Conservation (phyloP, 2,329 filamentous ascomycete genomes). For the Chaetomiaceae sp. region DNA sequence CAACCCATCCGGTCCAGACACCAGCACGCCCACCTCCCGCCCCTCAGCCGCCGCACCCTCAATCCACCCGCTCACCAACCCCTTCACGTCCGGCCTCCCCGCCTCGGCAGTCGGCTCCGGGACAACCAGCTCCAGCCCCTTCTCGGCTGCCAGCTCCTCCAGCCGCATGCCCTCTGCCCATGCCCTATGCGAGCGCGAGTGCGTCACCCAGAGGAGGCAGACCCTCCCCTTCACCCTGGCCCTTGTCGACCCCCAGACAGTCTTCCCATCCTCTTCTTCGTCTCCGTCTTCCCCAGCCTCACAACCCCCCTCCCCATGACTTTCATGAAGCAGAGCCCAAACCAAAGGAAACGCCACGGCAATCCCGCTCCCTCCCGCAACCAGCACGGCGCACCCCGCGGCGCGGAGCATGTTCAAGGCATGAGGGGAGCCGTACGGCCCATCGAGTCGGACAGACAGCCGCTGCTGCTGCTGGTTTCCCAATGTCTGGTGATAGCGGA, state of each 20-base stretch:
- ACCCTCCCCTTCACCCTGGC: conserved; percentile 36
- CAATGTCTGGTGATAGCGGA: conserved; percentile 48
- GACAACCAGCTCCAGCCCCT: conserved; percentile 49
- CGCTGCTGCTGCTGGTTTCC: conserved; percentile 26
- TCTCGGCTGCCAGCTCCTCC: conserved; percentile 42
- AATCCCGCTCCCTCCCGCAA: conserved; percentile 62
- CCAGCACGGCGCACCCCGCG: conserved; percentile 47
- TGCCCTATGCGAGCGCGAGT: conserved; percentile 45
- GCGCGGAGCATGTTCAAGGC: conserved; percentile 49
- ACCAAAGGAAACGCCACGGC: conserved; percentile 59
- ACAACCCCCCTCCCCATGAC: background rate
- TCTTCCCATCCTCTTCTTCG: background rate
- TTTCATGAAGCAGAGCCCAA: conserved; percentile 43
- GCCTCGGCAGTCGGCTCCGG: conserved; percentile 50
- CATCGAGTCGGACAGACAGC: conserved; percentile 52
- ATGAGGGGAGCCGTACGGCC: conserved; percentile 58
- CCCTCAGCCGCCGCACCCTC: conserved; percentile 24
- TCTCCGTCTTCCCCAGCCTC: background rate
- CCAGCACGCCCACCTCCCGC: conserved; percentile 47
- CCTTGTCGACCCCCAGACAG: background rate
- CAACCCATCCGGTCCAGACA: conserved; percentile 59
- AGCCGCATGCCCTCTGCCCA: conserved; percentile 52
- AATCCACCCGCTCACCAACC: conserved; percentile 39
- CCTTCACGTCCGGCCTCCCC: conserved; percentile 49
- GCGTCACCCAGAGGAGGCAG: conserved; percentile 56